Conservation (phyloP, 2,329 filamentous ascomycete species). For the Diaporthe citriasiana region DNA sequence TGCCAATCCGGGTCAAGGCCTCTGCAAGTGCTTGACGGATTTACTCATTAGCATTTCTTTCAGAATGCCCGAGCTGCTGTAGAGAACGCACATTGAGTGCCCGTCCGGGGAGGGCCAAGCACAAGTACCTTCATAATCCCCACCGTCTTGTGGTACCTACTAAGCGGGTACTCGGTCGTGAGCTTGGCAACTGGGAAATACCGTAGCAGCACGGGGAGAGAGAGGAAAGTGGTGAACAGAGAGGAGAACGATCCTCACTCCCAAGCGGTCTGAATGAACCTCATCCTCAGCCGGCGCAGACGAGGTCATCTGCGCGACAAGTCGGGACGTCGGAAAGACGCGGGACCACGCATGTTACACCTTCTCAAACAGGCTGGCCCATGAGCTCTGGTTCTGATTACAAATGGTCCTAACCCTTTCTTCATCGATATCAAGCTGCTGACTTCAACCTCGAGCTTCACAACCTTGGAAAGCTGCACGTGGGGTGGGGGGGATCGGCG, state of each 20-base stretch:
- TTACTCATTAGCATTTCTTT: conserved; percentile 19
- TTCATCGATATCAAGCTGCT: neutral
- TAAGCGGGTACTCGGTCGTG: neutral
- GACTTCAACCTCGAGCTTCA: neutral
- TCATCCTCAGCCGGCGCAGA: neutral
- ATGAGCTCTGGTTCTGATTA: neutral
- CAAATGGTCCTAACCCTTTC: conserved; percentile 10
- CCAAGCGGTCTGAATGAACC: neutral
- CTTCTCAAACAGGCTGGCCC: neutral
- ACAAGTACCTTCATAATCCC: conserved; percentile 51
- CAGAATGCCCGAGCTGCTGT: neutral
- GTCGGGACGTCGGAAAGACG: conserved; percentile 7
- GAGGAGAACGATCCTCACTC: neutral
- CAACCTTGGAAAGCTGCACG: neutral
- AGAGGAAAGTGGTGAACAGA: too few species aligned
- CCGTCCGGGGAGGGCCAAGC: conserved; percentile 52
- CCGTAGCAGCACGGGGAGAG: neutral
- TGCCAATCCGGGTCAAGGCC: conserved; percentile 49
- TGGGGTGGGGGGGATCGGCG: neutral
- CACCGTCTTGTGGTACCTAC: neutral
- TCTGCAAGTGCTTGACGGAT: conserved; percentile 47
- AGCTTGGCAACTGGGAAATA: neutral
- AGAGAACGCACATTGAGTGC: conserved; percentile 50
- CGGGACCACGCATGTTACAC: neutral
- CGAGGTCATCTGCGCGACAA: neutral